phyloP scores from a whole-genome alignment of 176 grass and related monocot species.

The Tillandsia leiboldiana region DNA sequence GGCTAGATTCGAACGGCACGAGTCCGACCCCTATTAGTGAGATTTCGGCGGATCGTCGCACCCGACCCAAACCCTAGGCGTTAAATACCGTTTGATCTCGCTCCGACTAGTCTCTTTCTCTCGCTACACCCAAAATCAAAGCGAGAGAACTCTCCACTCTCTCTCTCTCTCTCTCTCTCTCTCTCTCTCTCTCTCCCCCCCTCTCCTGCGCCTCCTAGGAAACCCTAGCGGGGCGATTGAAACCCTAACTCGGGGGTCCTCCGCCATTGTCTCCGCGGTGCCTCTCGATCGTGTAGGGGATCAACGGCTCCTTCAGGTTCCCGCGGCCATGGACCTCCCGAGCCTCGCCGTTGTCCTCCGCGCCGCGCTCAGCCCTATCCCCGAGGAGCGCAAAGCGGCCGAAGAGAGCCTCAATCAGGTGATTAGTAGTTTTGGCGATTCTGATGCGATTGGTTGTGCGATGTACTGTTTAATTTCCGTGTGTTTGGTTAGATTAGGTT shows the following conservation, averaged over 20 bases:
- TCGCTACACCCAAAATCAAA: neutral
- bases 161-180: conserved; percentile 4
- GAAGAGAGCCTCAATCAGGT: too few relatives aligned
- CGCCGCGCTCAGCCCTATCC: too few relatives aligned
- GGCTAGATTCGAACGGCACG: neutral
- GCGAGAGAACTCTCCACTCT: too few relatives aligned
- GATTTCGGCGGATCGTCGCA: neutral
- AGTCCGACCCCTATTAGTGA: neutral
- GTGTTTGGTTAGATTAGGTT: neutral
- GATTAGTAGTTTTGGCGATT: too few relatives aligned
- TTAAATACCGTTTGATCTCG: conserved; percentile 44
- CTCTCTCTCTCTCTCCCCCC: conserved; percentile 16
- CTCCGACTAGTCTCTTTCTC: conserved; percentile 11
- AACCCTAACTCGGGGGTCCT: conserved; percentile 9
- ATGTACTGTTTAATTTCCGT: conserved; percentile 26
- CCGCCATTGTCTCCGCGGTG: too few relatives aligned
- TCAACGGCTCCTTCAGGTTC: too few relatives aligned
- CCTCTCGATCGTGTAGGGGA: too few relatives aligned
- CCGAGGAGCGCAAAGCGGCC: too few relatives aligned
- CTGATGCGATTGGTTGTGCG: too few relatives aligned
- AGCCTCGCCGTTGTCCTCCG: too few relatives aligned
- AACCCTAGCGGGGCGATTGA: conserved; percentile 18
- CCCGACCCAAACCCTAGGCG: conserved; percentile 68
- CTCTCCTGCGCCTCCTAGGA: conserved; percentile 22
- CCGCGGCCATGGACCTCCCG: too few relatives aligned